These are phyloP conservation scores for Oligophagozyma castellii DNA, from an alignment of 1,139 yeast species.

Conservation along the genomic window DNA sequence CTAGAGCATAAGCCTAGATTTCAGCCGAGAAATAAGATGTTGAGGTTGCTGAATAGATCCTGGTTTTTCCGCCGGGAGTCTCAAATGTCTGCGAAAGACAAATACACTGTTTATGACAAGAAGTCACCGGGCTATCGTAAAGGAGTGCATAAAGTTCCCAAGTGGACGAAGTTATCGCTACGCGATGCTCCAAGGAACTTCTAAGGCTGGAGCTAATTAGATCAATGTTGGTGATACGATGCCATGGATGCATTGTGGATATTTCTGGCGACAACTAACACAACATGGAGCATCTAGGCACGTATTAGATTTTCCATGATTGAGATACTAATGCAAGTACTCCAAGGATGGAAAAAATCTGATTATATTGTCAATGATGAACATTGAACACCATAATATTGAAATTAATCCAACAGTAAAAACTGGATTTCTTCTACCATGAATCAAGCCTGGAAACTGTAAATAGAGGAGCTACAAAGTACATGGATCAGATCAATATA, in stretches of 20 bases:
- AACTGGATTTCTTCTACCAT: too few relatives aligned
- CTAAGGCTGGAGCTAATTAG: constrained; percentile 26
- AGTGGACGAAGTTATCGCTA: constrained; percentile 77
- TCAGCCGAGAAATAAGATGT: constrained; percentile 15
- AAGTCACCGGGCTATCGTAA: constrained; percentile 71
- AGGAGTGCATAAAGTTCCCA: constrained; percentile 74
- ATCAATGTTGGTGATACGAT: not conserved
- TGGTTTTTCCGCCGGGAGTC: constrained; percentile 57
- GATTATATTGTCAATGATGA: too few relatives aligned
- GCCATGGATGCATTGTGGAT: not conserved
- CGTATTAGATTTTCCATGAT: not conserved
- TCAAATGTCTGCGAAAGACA: constrained; percentile 70
- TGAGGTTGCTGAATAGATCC: constrained; percentile 17
- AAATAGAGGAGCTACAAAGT: too few relatives aligned
- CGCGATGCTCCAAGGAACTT: constrained; percentile 73
- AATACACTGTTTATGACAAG: constrained; percentile 76
- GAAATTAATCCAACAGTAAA: too few relatives aligned
- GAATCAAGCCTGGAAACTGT: too few relatives aligned
- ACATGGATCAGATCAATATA: too few relatives aligned
- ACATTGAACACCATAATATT: too few relatives aligned
- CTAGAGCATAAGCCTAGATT: constrained; percentile 23
- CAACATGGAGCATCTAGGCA: not conserved
- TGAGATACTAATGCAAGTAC: too few relatives aligned
- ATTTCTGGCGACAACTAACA: not conserved
- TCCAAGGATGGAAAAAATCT: too few relatives aligned